Base-by-base conservation (phyloP, 2,329 filamentous ascomycete genomes). In the Cyanodermella asteris region DNA sequence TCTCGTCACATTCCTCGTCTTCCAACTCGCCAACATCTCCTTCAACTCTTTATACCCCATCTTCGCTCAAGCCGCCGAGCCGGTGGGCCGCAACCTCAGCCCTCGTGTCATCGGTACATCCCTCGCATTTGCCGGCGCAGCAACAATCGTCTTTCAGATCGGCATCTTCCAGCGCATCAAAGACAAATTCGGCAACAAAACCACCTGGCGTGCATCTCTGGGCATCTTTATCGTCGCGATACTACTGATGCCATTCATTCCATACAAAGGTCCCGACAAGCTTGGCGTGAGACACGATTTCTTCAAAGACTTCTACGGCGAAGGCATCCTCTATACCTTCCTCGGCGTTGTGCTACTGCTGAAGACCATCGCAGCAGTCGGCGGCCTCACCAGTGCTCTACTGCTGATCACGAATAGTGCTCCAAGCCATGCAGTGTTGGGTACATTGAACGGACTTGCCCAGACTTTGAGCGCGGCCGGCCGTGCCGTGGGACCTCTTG, bases 31-130 rank as follows among this genome's bases (percentile, higher is more conserved):
- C 31, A 94, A 94, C 46, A 80, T 93, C 35, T 81, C 80, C 4
- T 97, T 82, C 60, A 93, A 91, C 49, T 84, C 78, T 11, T 56
- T 97, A 0, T 97, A 90, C 39, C 87, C 87, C 1, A 84, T 94
- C 27, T 97, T 94, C 38, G 77, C 73, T 1, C 71, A 82, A 27
- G 69, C 74, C 0, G 48, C 62, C 1, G 58, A 69, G 0, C 87
- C 87, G 0, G 72, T 71, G 0, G 87, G 87, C 11, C 72, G 87
- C 20, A 58, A 61, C 1, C 56, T 94, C 4, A 62, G 62, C 1
- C 78, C 84, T 0, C 62, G 68, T 28, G 78, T 76, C 31, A 91
- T 94, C 22, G 87, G 87, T 1, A 50, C 91, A 11, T 77, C 75
- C 1, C 56, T 93, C 26, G 84, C 77, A 0, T 72, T 91, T 32